Percentiles rank a stretch among this genome's conserved stretches.
phyloP scores from a whole-genome alignment of 768 basidiomycete species.

The Ramaria rubella region DNA sequence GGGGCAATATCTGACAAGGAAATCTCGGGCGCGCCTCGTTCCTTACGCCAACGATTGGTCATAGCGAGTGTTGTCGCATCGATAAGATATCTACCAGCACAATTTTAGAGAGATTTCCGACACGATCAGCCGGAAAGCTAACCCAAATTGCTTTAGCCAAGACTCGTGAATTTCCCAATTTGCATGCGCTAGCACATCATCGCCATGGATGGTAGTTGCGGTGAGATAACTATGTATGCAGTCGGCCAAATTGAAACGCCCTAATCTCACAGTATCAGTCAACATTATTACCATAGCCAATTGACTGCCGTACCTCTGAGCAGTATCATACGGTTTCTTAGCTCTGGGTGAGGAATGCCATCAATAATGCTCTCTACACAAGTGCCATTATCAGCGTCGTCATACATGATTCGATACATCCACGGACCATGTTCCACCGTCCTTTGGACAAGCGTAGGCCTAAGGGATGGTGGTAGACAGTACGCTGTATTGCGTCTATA shows the following conservation, averaged over 20 bases:
- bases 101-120: background rate
- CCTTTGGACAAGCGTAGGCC: constrained; percentile 85
- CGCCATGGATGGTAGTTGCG: constrained; percentile 74
- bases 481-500: constrained; percentile 81
- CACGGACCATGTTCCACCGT: constrained; percentile 76
- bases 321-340: constrained; percentile 88
- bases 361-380: constrained; percentile 82
- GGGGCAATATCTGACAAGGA: constrained; percentile 45
- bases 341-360: constrained; percentile 78
- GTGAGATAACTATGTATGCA: constrained; percentile 68
- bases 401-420: background rate
- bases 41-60: constrained; percentile 83
- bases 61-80: constrained; percentile 64
- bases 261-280: constrained; percentile 30
- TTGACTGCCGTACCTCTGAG: constrained; percentile 54
- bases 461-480: constrained; percentile 79
- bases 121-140: constrained; percentile 20
- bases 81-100: constrained; percentile 57
- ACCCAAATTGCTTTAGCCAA: constrained; percentile 84
- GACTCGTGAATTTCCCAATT: constrained; percentile 88
- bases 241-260: constrained; percentile 73
- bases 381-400: background rate
- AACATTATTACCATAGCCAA: background rate
- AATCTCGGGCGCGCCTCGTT: constrained; percentile 72
- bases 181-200: constrained; percentile 81